phyloP scores from a whole-genome alignment of 2,329 filamentous ascomycete species.

The Cladophialophora psammophila region DNA sequence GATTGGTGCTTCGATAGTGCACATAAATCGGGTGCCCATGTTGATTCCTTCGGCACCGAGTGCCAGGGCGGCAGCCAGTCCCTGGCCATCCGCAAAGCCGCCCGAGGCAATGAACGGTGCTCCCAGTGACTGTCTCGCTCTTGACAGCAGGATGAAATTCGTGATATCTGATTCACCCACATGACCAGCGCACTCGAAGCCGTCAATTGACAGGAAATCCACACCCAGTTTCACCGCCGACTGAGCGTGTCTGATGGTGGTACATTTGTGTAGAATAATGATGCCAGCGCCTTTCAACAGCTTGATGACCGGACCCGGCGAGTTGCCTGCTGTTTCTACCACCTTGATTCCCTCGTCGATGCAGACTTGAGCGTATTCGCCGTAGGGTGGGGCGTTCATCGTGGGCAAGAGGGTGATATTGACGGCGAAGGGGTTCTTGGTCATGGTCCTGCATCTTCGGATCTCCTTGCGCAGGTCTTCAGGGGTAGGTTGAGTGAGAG shows the following conservation, averaged over 20 bases:
- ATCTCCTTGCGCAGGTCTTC: constrained; percentile 95
- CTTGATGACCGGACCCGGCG: constrained; percentile 86
- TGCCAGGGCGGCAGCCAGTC: constrained; percentile 86
- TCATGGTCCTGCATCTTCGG: constrained; percentile 78
- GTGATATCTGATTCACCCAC: constrained; percentile 63
- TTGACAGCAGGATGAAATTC: constrained; percentile 72
- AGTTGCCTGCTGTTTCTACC: constrained; percentile 92
- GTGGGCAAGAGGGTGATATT: constrained; percentile 94
- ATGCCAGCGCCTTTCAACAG: constrained; percentile 81
- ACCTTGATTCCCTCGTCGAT: constrained; percentile 92
- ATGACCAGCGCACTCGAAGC: constrained; percentile 90
- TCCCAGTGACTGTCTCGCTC: constrained; percentile 81
- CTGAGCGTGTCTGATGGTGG: constrained; percentile 90
- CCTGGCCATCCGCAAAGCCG: constrained; percentile 93
- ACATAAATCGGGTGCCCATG: constrained; percentile 99
- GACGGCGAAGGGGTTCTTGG: constrained; percentile 75
- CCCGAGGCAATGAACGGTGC: constrained; percentile 96
- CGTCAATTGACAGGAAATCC: constrained; percentile 95
- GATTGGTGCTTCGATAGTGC: constrained; percentile 89
- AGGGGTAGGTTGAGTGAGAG: constrained; percentile 87
- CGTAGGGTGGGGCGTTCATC: constrained; percentile 89
- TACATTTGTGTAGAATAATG: constrained; percentile 95
- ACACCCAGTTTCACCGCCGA: constrained; percentile 93
- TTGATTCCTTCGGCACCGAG: constrained; percentile 94
- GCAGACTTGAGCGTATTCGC: constrained; percentile 86